phyloP scores from a whole-genome alignment of 306 rosid species.

The Glycine latifolia region DNA sequence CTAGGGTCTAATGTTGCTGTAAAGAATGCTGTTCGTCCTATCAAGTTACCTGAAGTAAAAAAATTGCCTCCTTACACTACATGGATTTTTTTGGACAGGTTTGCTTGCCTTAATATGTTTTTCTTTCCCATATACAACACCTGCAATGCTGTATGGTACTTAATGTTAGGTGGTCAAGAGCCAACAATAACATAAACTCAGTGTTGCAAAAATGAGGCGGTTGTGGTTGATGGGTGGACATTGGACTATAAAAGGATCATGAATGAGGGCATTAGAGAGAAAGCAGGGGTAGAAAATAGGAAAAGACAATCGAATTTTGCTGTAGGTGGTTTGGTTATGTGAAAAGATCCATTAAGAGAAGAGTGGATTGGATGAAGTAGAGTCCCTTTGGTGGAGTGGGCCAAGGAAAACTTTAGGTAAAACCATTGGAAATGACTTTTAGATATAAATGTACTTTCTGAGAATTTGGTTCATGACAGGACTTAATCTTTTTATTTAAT shows the following conservation, averaged over 20 bases:
- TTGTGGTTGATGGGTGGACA: not conserved
- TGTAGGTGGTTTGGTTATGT: not conserved
- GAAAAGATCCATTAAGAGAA: not conserved
- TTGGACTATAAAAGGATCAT: not conserved
- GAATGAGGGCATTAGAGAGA: not conserved
- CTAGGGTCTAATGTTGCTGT: constrained; percentile 90
- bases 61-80: constrained; percentile 96
- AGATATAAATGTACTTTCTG: constrained; percentile 16
- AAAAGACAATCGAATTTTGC: not conserved
- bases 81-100: constrained; percentile 99
- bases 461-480: constrained; percentile 1
- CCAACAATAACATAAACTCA: not conserved
- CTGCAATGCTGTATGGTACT: not conserved
- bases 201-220: not conserved
- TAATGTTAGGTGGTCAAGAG: not conserved
- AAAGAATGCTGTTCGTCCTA: constrained; percentile 93
- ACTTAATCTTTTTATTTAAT: not conserved
- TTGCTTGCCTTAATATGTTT: constrained; percentile 45
- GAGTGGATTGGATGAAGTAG: not conserved
- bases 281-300: not conserved
- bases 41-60: constrained; percentile 81
- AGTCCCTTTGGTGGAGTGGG: not conserved
- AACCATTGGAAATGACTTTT: not conserved
- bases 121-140: constrained; percentile 2
- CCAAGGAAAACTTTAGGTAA: constrained; percentile 24